These are phyloP conservation scores for Sclerotinia subarctica DNA, from an alignment of 2,329 filamentous ascomycete species.

Conservation along the genomic window DNA sequence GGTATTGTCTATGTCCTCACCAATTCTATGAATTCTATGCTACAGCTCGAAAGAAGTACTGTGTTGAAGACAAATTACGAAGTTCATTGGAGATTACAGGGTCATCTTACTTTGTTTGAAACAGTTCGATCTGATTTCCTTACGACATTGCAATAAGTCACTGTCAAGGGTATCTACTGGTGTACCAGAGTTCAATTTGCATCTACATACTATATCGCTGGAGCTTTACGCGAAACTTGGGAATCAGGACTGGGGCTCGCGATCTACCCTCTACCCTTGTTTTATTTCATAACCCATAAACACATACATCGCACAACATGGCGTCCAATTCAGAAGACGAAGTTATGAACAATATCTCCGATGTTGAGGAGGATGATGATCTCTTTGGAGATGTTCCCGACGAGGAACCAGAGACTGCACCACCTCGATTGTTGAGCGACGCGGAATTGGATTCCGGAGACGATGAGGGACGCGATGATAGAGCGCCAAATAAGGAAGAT, in stretches of 20 bases:
- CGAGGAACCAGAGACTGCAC: constrained; percentile 28
- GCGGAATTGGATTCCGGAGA: constrained; percentile 61
- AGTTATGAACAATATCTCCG: constrained; percentile 42
- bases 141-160: background rate
- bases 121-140: background rate
- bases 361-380: constrained; percentile 54
- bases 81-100: background rate
- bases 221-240: constrained; percentile 3
- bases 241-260: background rate
- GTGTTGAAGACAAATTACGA: background rate
- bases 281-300: background rate
- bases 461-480: constrained; percentile 62
- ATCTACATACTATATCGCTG: background rate
- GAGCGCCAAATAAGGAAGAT: constrained; percentile 42
- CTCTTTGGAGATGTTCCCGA: constrained; percentile 58
- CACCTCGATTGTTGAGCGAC: constrained; percentile 49
- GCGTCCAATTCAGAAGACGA: constrained; percentile 35
- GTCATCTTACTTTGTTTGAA: background rate
- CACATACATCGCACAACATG: constrained; percentile 20
- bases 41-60: background rate
- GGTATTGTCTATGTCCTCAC: background rate
- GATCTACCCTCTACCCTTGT: background rate
- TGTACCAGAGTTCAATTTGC: background rate
- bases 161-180: background rate
- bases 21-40: background rate